These are phyloP conservation scores for Fennellomyces sp. DNA, from an alignment of 371 early-diverging fungal species.

Conservation along the genomic window DNA sequence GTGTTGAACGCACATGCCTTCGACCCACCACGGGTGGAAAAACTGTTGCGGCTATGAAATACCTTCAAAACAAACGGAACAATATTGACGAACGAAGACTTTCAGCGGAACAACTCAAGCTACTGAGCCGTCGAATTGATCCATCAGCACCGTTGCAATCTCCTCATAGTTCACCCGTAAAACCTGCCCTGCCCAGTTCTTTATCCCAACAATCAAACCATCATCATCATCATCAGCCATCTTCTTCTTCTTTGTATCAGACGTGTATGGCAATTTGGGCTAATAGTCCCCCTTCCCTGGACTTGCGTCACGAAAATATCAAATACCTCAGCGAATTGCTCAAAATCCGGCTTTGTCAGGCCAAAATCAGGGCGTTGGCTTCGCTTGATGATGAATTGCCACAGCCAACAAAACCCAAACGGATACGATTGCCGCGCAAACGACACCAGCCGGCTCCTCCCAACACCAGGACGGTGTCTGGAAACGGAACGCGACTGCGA, in stretches of 20 bases:
- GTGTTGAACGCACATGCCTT: conserved; percentile 14
- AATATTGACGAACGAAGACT: conserved; percentile 4
- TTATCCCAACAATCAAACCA: neutral
- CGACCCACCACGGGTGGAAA: conserved; percentile 33
- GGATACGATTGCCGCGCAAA: conserved; percentile 10
- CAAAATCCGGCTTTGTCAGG: conserved; percentile 20
- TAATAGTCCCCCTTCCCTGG: neutral
- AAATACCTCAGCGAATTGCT: conserved; percentile 21
- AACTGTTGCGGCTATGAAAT: conserved; percentile 15
- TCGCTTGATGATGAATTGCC: conserved; percentile 3
- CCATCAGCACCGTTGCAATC: conserved; percentile 34
- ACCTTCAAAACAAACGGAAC: conserved; percentile 3
- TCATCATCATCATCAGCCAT: neutral
- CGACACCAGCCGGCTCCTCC: conserved; percentile 9
- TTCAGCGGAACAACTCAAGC: conserved; percentile 35
- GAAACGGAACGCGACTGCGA: conserved; percentile 5
- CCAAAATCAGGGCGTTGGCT: conserved; percentile 20
- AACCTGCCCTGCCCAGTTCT: conserved; percentile 33
- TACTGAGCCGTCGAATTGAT: conserved; percentile 47
- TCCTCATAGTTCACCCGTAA: conserved; percentile 35
- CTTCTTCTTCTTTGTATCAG: conserved; percentile 2
- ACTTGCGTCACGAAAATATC: conserved; percentile 16
- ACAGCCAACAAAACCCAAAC: neutral
- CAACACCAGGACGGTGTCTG: conserved; percentile 1
- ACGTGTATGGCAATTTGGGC: conserved; percentile 7